Evolutionary conservation across 805 yeast genomes (phyloP), one percentile per base, ranked within the genome.

Genomic region (Spencermartinsiella europaea): DNA sequence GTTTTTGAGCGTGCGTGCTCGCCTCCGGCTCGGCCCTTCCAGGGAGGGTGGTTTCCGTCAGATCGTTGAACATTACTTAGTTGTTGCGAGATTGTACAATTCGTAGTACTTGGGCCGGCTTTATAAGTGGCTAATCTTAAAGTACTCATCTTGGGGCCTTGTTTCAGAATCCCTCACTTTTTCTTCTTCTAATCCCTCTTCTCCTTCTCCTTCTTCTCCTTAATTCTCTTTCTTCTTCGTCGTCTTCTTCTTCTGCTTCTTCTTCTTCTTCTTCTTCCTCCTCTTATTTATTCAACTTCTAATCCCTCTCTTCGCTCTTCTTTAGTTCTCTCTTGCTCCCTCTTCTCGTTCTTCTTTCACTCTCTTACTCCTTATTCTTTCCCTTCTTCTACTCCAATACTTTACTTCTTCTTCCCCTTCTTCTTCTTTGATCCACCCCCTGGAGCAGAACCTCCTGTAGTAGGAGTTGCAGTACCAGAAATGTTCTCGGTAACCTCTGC

Each of bases 381-480:
- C n/a, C 5, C 21, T 10, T 12, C 5, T 14, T 15, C 7, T 25
- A 25, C 7, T 25, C 31, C 34, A 21, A n/a, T 15, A 40, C 34
- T 40, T 36, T 41, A 54, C 19, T 52, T 46, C 49, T 49, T 54
- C 45, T 57, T 55, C 8, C 48, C 40, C 47, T 57, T 58, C 49
- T 57, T 55, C 48, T 56, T 57, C 45, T 45, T 51, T 33, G 31
- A 25, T 25, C 31, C 31, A 12, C 31, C 31, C 7, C 50, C 53
- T 5, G 50, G 14, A 27, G 47, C 45, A 35, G 45, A 15, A 15
- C 22, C 34, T 8, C 19, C 31, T 12, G 15, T 10, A 20, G 42
- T 27, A 5, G 33, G 34, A 37, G 40, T 37, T 8, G 31, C 27
- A 19, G 25, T 21, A 1, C 44, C 40, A n/a, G 28, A 19, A 45